Base-by-base conservation (phyloP, 1,284 basidiomycete species). In the Trametes polyzona region DNA sequence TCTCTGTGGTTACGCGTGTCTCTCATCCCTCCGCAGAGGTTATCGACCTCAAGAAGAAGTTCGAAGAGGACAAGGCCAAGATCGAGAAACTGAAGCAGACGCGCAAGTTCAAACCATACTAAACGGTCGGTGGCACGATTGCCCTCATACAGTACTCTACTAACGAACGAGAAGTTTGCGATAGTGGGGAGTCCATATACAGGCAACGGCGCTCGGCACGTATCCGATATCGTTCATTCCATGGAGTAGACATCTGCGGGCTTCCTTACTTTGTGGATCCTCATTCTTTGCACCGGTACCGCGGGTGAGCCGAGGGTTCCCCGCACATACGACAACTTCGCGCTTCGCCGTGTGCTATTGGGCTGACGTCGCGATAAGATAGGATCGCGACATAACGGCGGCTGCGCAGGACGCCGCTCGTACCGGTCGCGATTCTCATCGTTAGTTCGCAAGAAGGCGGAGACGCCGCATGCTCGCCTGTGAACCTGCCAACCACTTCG, bases 61-160 rank as follows among this genome's bases (percentile, higher is more conserved):
- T 93, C 81, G 90, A 94, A 67, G 84, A 85, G 64, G 93, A 95
- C 80, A 92, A 92, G 76, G 85, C 83, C n/a, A 92, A 90, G 67
- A 84, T 95, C 53, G 90, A 90, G 67, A 88, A 90, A 67, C 75
- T 95, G 67, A 93, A 90, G 73, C 82, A 84, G 49, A 86, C 87
- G 30, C 82, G 87, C 64, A 80, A 85, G 52, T 95, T 93, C 83
- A 94, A 85, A 71, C 93, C 93, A 12, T 96, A 96, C 72, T 95
- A 73, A 74, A n/a, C 14, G 41, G 27, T 46, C 6, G 24, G 26
- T 42, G 11, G 17, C 17, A n/a, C 33, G 16, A 23, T 6, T 2
- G 12, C 12, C 7, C 41, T 41, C 16, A 42, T 16, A 9, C 33
- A n/a, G 4, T 3, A 4, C 12, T 16, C 24, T 2, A 41, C 21